These are phyloP conservation scores for Syncephalis fuscata DNA, from an alignment of 371 early-diverging fungal species.

Conservation along the genomic window DNA sequence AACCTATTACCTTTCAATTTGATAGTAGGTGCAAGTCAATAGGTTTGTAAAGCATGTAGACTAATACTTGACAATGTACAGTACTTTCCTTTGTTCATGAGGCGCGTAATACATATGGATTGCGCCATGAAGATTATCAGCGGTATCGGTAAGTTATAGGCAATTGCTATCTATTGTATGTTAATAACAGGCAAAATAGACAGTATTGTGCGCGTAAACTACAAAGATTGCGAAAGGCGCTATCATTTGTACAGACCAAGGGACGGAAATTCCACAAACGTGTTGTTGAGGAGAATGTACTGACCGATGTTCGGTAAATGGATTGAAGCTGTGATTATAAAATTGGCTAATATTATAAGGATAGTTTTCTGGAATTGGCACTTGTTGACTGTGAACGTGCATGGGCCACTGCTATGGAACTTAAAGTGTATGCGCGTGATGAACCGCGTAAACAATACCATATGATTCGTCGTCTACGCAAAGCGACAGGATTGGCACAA, in stretches of 20 bases:
- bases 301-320: conserved; percentile 26
- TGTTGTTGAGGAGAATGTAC: conserved; percentile 23
- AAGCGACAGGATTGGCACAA: conserved; percentile 34
- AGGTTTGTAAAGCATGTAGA: no score
- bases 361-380: conserved; percentile 35
- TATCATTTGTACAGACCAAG: conserved; percentile 33
- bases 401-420: conserved; percentile 67
- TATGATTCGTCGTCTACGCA: conserved; percentile 36
- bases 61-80: conserved; percentile 3
- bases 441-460: conserved; percentile 52
- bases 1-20: no score
- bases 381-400: conserved; percentile 59
- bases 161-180: background rate
- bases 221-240: conserved; percentile 36
- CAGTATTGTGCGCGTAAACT: conserved; percentile 54
- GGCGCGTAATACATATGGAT: conserved; percentile 59
- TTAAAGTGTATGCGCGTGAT: conserved; percentile 39
- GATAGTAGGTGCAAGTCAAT: no score
- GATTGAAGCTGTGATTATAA: background rate
- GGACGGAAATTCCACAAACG: conserved; percentile 25
- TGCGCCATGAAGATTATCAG: conserved; percentile 66
- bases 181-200: no score
- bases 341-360: background rate
- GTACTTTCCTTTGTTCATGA: conserved; percentile 40
- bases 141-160: conserved; percentile 38